These are phyloP conservation scores for Penicillium sp. DNA, from an alignment of 2,329 filamentous ascomycete genomes.

Conservation along the genomic window DNA sequence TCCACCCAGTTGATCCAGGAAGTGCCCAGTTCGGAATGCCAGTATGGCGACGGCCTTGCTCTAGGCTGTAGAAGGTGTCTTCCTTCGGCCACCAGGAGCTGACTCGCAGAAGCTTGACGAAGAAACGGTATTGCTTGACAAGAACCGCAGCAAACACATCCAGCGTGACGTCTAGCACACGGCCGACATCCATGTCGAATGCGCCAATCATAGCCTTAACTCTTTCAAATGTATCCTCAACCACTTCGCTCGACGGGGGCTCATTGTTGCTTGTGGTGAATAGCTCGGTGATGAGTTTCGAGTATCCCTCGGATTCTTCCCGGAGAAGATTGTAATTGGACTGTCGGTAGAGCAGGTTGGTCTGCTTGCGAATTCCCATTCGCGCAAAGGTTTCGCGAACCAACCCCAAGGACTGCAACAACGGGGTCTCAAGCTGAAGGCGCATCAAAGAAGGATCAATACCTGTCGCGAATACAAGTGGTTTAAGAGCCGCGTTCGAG, in stretches of 20 bases:
- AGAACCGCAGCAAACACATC: conserved; percentile 93
- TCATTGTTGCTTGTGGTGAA: conserved; percentile 81
- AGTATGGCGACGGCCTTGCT: conserved; percentile 40
- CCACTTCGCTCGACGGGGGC: conserved; percentile 70
- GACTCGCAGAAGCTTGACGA: conserved; percentile 83
- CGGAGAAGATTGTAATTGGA: conserved; percentile 94
- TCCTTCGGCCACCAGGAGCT: conserved; percentile 95
- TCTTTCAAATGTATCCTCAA: conserved; percentile 82
- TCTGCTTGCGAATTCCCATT: conserved; percentile 83
- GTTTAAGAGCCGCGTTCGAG: conserved; percentile 56
- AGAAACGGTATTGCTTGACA: conserved; percentile 90
- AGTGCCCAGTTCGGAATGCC: conserved; percentile 84
- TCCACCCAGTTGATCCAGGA: conserved; percentile 65
- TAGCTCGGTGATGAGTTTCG: conserved; percentile 91
- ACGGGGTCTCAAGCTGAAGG: conserved; percentile 73
- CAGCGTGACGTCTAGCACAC: conserved; percentile 88
- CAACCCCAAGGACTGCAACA: conserved; percentile 73
- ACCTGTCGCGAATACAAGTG: conserved; percentile 69
- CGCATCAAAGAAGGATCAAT: conserved; percentile 73
- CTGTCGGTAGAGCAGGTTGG: conserved; percentile 89
- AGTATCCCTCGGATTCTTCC: conserved; percentile 95
- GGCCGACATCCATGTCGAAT: conserved; percentile 93
- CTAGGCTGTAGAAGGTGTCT: conserved; percentile 48
- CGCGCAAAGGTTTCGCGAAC: conserved; percentile 81
- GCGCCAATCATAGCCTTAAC: conserved; percentile 94